Evolutionary conservation across 2,329 filamentous ascomycete genomes (phyloP), one percentile per base, ranked within the genome.

Genomic region (Moelleriella libera): DNA sequence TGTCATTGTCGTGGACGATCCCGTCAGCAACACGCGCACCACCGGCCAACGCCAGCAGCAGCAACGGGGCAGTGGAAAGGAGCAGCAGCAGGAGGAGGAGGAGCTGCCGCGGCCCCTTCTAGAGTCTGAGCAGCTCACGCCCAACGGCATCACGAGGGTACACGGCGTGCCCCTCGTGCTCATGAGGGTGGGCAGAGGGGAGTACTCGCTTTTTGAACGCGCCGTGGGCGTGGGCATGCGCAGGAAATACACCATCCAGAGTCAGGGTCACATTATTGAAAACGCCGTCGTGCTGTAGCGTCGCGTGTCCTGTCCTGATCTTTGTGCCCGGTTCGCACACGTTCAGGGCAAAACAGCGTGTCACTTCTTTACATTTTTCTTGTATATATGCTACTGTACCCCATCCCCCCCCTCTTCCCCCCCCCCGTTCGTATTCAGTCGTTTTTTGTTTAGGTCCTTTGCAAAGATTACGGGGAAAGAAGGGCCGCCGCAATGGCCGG

Each of bases 101-200:
- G 60, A 59, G 6, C 53, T 66, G 47, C 64, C 72, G 52, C 63
- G 74, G 37, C 92, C 92, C 1, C 65, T 92, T 44, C 70, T 98
- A 4, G 86, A 94, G 46, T 75, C 83, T 53, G 67, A 70, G 45
- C 90, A 96, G 67, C 65, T 71, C 45, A 88, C 84, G 2, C 78
- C 82, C 0, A 75, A 71, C 4, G 88, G 88, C 0, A 68, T 88
- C 46, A 71, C 74, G 47, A 69, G 88, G 9, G 75, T 80, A 41
- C 74, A 88, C 56, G 82, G 82, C 2, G 82, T 97, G 39, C 78
- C 85, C 10, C 80, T 96, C 76, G 74, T 94, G 40, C 85, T 97
- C 76, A 76, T 94, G 21, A 79, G 79, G 0, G 88, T 85, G 0
- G 83, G 82, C 0, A 71, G 80, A 41, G 64, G 63, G 10, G 62